Base-by-base conservation (phyloP, 495 filamentous ascomycete species). In the Aspergillus biplanus region DNA sequence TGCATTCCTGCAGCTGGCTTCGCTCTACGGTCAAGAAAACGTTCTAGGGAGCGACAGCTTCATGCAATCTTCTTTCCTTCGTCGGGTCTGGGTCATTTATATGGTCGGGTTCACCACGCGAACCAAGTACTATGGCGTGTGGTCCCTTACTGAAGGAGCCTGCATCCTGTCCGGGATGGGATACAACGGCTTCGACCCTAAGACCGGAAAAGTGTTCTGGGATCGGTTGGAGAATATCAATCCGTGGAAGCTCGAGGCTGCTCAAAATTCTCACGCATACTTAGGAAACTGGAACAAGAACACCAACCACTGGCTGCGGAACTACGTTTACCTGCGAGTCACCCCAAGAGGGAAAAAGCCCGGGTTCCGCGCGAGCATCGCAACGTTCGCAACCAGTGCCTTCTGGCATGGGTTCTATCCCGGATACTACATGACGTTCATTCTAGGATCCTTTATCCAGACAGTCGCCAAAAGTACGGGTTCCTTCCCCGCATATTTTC, bases 361-460 rank as follows among this genome's bases (percentile, higher is more conserved):
- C 8, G 95, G 95, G 3, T 99, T 99, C 80, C 83, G 94, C 54
- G 96, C 95, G 35, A 97, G 89, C 71, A 75, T 99, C 82, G 93
- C 92, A 4, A 99, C 95, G 0, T 99, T 99, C 69, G 85, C 86
- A 7, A 98, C 95, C 33, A 93, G 90, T 66, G 95, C 95, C 1
- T 90, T 98, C 71, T 99, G 95, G 95, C 95, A 99, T 73, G 95
- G 95, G 16, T 97, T 98, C 78, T 95, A 95, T 65, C 95, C 96
- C 0, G 95, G 95, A 6, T 99, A 99, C 74, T 98, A 99, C 74
- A 72, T 99, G 53, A 82, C 91, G 8, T 99, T 99, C 64, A 75
- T 97, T 56, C 82, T 97, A 18, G 95, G 91, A 2, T 90, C 90
- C 18, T 91, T 99, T 65, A 83, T 97, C 44, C 95, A 99, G 74